phyloP scores from a whole-genome alignment of 805 yeast species.

The Pichia nakasei region DNA sequence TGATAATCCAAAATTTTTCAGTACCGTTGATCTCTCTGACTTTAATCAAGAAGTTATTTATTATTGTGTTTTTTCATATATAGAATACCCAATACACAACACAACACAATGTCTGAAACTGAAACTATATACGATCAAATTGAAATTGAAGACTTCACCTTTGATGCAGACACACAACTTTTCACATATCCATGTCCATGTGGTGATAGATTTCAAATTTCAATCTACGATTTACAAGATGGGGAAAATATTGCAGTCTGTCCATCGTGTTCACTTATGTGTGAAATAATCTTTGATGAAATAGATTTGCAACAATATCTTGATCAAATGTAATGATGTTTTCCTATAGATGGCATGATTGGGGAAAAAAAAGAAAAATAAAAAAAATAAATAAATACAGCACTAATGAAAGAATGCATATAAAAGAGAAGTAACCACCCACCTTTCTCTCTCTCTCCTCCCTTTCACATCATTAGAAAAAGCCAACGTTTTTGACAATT shows the following conservation, averaged over 20 bases:
- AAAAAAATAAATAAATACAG: no score
- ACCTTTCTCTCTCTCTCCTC: no score
- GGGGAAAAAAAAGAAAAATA: no score
- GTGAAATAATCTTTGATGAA: constrained; percentile 78
- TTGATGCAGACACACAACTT: constrained; percentile 70
- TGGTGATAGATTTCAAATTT: constrained; percentile 88
- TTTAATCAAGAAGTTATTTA: no score
- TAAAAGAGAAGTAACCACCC: no score
- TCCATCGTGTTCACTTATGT: constrained; percentile 92
- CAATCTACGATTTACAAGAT: constrained; percentile 74
- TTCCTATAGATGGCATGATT: no score
- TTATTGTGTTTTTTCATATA: no score
- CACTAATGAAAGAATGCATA: no score
- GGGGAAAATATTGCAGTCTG: constrained; percentile 95
- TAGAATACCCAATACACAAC: neutral
- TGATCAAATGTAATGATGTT: constrained; percentile 17
- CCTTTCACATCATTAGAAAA: no score
- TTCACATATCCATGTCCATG: constrained; percentile 97
- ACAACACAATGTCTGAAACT: constrained; percentile 25
- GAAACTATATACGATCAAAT: constrained; percentile 81
- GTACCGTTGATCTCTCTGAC: no score
- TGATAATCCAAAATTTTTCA: no score
- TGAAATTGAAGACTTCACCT: constrained; percentile 95
- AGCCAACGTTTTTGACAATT: neutral
- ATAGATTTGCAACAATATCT: constrained; percentile 42